Conservation (phyloP, 495 filamentous ascomycete species). For the Pyrenopolyporus hunteri region DNA sequence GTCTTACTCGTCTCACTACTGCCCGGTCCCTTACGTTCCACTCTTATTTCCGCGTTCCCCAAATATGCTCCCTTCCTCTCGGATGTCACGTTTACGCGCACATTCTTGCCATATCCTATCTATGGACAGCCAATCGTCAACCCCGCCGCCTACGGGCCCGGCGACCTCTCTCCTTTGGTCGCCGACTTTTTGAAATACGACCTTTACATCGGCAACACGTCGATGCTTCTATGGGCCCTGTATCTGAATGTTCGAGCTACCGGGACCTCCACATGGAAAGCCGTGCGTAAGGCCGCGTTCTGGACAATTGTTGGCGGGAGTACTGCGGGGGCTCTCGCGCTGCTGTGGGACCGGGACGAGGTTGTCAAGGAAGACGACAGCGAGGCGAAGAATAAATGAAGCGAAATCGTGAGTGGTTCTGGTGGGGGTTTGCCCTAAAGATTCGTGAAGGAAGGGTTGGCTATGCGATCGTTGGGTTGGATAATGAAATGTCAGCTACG, state of each 20-base stretch:
- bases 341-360: conserved; percentile 41
- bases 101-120: conserved; percentile 39
- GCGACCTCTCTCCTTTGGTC: conserved; percentile 55
- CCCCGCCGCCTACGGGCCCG: conserved; percentile 41
- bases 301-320: conserved; percentile 58
- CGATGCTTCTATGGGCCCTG: conserved; percentile 62
- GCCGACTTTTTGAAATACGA: conserved; percentile 65
- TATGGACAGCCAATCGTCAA: conserved; percentile 32
- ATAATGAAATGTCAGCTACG: background rate
- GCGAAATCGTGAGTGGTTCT: background rate
- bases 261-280: conserved; percentile 42
- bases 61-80: conserved; percentile 48
- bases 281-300: conserved; percentile 47
- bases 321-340: conserved; percentile 54
- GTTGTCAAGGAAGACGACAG: conserved; percentile 22
- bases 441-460: background rate
- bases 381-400: conserved; percentile 30
- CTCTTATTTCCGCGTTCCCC: conserved; percentile 50
- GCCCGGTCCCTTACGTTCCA: conserved; percentile 37
- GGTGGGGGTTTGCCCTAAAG: background rate
- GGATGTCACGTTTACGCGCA: conserved; percentile 48
- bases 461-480: background rate
- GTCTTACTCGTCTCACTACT: conserved; percentile 52
- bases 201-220: conserved; percentile 57
- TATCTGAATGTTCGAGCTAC: conserved; percentile 51